A percentile compares a stretch with the other conserved stretches of the same genome.
These are phyloP conservation scores for Botrytis elliptica DNA, from an alignment of 2,329 filamentous ascomycete genomes.

Conservation along the genomic window DNA sequence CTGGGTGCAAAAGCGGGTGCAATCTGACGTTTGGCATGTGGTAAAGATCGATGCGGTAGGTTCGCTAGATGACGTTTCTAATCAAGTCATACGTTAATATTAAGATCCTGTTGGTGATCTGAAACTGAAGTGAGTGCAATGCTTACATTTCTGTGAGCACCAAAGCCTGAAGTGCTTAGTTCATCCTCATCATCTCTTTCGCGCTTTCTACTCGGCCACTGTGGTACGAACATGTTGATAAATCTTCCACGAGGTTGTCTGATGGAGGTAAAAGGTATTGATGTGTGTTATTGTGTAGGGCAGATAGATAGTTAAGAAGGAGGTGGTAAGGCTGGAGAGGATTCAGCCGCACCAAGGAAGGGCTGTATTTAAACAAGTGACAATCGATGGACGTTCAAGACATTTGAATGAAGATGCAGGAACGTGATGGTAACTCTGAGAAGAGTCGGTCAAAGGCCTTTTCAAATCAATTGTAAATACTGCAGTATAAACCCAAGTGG, in stretches of 20 bases:
- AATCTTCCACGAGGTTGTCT: not conserved
- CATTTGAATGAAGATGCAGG: not conserved
- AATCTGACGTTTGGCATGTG: slow-evolving; percentile 28
- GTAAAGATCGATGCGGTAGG: slow-evolving; percentile 34
- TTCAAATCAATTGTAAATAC: not conserved
- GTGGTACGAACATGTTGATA: slow-evolving; percentile 8
- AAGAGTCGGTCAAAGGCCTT: not conserved
- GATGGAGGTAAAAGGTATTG: not conserved
- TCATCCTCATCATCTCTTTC: slow-evolving; percentile 37
- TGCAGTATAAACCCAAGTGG: not conserved
- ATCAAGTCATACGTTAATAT: slow-evolving; percentile 18
- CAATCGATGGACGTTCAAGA: not conserved
- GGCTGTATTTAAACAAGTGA: not conserved
- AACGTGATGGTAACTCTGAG: not conserved
- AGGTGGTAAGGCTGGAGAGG: not conserved
- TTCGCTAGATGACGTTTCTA: slow-evolving; percentile 39
- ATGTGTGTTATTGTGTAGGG: not conserved
- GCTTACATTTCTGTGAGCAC: slow-evolving; percentile 37
- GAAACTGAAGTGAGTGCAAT: not conserved
- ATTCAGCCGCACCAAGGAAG: not conserved
- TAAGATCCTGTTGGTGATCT: not conserved
- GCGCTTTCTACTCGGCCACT: slow-evolving; percentile 33
- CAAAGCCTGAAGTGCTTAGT: slow-evolving; percentile 32
- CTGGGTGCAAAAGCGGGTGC: slow-evolving; percentile 28
- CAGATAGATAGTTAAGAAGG: not conserved